Base-by-base conservation (phyloP, 1,284 basidiomycete genomes). In the Malassezia pachydermatis region DNA sequence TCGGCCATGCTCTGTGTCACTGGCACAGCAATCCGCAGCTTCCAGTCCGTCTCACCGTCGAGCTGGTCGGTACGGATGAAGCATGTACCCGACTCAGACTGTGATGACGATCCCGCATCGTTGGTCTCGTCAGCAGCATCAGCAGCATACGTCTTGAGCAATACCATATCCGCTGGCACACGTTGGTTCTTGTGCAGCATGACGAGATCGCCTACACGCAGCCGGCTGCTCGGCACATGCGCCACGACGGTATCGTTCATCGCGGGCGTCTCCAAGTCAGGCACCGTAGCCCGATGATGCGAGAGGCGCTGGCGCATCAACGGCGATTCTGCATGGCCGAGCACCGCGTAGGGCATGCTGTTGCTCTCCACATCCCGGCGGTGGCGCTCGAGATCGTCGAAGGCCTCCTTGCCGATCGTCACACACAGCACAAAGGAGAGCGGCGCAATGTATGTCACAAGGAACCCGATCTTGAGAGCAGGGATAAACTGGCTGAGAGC, bases 1-100 rank as follows among this genome's bases (percentile, higher is more conserved):
- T 76, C 79, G 0, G 76, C 75, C 53, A 92, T 73, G 60, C 81
- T 81, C 74, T 95, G 89, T 24, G 84, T 87, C 22, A 82, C 78
- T 1, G 83, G 79, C 3, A 94, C 83, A 0, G 92, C 90, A 1
- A 95, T 83, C 9, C 87, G 81, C 41, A 96, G 76, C 73, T 99
- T 99, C 94, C 94, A 98, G 65, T 98, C 94, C 1, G 94, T 99
- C 74, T 99, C 94, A 36, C 94, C 94, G 62, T 99, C 94, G 9
- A 99, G 78, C 69, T 98, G 94, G 73, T 99, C 94, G 0, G 94
- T 99, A 5, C 92, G 79, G 45, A 99, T 86, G 73, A 98, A 99
- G 71, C 92, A 96, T 1, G 89, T 90, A 2, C 94, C 94, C 27
- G 83, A 81, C 4, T 78, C 73, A 9, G 41, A 43, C 22, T 11